Percentiles rank a stretch among this genome's conserved stretches.
Conservation (phyloP, 2,329 filamentous ascomycete genomes). For the Exophiala bonariae region DNA sequence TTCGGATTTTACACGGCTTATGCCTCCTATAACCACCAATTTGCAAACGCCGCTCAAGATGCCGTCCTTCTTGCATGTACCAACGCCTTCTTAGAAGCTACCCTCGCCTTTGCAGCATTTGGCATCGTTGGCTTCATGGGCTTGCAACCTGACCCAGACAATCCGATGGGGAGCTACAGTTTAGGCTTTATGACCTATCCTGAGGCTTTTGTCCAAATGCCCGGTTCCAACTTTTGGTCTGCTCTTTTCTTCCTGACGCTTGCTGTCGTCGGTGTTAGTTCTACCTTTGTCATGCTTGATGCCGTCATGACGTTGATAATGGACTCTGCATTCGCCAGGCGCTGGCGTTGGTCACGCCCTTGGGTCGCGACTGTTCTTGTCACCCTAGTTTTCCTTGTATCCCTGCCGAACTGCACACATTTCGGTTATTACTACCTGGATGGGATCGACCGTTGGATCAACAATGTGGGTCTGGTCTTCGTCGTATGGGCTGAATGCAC, state of each 20-base stretch:
- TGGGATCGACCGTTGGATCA: conserved; percentile 55
- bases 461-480: conserved; percentile 56
- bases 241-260: conserved; percentile 56
- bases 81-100: conserved; percentile 15
- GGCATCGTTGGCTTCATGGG: conserved; percentile 51
- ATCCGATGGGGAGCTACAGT: conserved; percentile 52
- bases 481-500: conserved; percentile 56
- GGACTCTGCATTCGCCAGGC: conserved; percentile 37
- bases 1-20: conserved; percentile 58
- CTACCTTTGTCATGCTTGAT: conserved; percentile 58
- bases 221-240: conserved; percentile 56
- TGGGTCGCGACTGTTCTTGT: conserved; percentile 49
- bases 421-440: conserved; percentile 56
- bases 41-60: conserved; percentile 58
- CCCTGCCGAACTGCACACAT: conserved; percentile 56
- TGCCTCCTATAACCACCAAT: conserved; percentile 53
- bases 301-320: conserved; percentile 53
- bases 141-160: conserved; percentile 37
- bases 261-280: conserved; percentile 55
- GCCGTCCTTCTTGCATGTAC: conserved; percentile 30
- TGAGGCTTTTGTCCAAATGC: conserved; percentile 54
- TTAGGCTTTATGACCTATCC: conserved; percentile 56
- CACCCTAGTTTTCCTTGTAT: conserved; percentile 51
- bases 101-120: conserved; percentile 50
- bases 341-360: conserved; percentile 40